Evolutionary conservation across 1,139 yeast genomes (phyloP).

Genomic region (Protomyces macrosporus): DNA sequence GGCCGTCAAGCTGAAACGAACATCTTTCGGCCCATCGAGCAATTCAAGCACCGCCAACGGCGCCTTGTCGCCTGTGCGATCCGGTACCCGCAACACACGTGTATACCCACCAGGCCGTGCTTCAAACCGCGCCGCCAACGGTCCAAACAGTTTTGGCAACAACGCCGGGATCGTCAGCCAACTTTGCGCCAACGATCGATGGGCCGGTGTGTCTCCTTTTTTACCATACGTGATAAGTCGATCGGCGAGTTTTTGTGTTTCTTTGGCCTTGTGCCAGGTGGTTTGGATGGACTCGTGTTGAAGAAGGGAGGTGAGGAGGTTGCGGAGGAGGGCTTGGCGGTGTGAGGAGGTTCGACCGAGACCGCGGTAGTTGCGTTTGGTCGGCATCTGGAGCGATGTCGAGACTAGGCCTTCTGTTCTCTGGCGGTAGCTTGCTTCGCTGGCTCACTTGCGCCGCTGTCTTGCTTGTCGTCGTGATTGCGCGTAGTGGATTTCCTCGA

Average conservation of each 20-base stretch:
- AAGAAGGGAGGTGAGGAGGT: slow-evolving; percentile 59
- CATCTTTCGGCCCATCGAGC: slow-evolving; percentile 72
- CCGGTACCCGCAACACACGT: slow-evolving; percentile 75
- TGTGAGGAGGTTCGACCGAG: slow-evolving; percentile 25
- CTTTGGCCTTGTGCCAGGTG: slow-evolving; percentile 67
- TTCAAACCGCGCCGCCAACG: slow-evolving; percentile 58
- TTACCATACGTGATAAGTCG: slow-evolving; percentile 52
- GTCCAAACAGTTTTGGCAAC: slow-evolving; percentile 60
- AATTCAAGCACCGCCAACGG: slow-evolving; percentile 85
- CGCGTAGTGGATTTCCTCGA: background rate
- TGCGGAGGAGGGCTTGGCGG: slow-evolving; percentile 42
- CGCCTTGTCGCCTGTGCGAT: slow-evolving; percentile 84
- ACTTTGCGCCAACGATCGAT: slow-evolving; percentile 21
- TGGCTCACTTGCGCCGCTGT: background rate
- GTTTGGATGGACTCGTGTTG: slow-evolving; percentile 65
- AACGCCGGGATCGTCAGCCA: slow-evolving; percentile 44
- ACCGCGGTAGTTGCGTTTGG: slow-evolving; percentile 20
- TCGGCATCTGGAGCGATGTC: slow-evolving; percentile 2
- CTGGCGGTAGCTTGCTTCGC: too few relatives aligned
- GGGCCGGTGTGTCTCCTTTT: slow-evolving; percentile 20
- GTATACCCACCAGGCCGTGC: slow-evolving; percentile 76
- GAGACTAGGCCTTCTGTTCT: too few relatives aligned
- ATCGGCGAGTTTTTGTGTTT: slow-evolving; percentile 55
- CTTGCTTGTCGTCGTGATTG: background rate
- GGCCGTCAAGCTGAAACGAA: slow-evolving; percentile 72